phyloP scores from a whole-genome alignment of 805 yeast species.

The Komagataella populi region DNA sequence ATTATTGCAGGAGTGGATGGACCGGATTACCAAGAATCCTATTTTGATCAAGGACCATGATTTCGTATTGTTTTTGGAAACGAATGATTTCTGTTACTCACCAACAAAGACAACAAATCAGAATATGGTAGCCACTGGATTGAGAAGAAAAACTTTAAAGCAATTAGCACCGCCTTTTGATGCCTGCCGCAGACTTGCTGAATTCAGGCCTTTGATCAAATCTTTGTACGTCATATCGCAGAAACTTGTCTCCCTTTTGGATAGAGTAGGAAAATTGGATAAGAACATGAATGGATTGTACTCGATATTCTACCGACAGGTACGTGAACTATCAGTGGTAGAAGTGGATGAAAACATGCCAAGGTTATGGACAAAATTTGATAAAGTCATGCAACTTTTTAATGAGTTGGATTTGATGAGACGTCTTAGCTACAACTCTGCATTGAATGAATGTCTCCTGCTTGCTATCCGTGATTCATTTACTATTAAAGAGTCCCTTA shows the following conservation, averaged over 20 bases:
- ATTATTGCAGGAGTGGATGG: conserved; percentile 78
- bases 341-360: conserved; percentile 49
- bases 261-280: conserved; percentile 42
- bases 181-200: conserved; percentile 67
- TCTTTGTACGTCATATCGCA: conserved; percentile 48
- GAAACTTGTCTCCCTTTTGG: conserved; percentile 36
- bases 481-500: conserved; percentile 81
- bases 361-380: conserved; percentile 64
- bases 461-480: conserved; percentile 63
- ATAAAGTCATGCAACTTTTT: conserved; percentile 50
- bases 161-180: conserved; percentile 90
- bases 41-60: conserved; percentile 81
- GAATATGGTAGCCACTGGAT: conserved; percentile 59
- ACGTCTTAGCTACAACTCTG: conserved; percentile 58
- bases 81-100: conserved; percentile 22
- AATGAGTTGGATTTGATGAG: conserved; percentile 70
- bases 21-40: conserved; percentile 59
- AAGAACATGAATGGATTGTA: conserved; percentile 32
- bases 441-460: conserved; percentile 63
- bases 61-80: conserved; percentile 51
- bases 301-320: conserved; percentile 31
- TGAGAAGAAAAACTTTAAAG: conserved; percentile 79
- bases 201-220: conserved; percentile 79
- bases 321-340: conserved; percentile 24
- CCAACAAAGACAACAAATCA: conserved; percentile 23